Conservation (phyloP, 148 eudicot species). For the Camellia granthamiana region DNA sequence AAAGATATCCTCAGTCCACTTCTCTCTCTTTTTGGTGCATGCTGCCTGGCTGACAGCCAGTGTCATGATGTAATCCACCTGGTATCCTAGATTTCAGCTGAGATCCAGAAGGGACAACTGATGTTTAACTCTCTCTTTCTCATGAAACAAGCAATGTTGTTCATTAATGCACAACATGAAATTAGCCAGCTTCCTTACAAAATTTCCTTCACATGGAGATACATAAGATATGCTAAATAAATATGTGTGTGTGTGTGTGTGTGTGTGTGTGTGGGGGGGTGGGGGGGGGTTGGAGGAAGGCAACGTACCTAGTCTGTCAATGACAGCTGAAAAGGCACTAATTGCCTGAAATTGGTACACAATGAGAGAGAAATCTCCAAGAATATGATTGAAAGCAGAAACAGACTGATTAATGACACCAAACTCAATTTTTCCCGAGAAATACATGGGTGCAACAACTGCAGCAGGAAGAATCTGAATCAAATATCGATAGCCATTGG, state of each 20-base stretch:
- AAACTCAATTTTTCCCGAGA: constrained; percentile 96
- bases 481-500: constrained; percentile 92
- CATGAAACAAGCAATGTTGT: not conserved
- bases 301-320: constrained; percentile 80
- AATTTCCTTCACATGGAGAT: constrained; percentile 5
- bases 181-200: not conserved
- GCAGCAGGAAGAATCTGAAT: constrained; percentile 99
- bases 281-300: not conserved
- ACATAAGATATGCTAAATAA: not conserved
- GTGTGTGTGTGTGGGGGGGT: too few species aligned
- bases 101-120: not conserved
- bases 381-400: constrained; percentile 95
- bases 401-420: constrained; percentile 97
- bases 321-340: constrained; percentile 97
- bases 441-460: constrained; percentile 96
- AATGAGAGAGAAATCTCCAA: constrained; percentile 95
- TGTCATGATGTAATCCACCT: too few species aligned
- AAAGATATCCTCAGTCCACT: constrained; percentile 10
- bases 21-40: too few species aligned
- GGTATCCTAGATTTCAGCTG: not conserved
- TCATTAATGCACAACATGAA: not conserved
- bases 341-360: constrained; percentile 94
- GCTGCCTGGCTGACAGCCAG: too few species aligned
- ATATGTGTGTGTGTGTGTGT: not conserved
- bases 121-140: not conserved